Evolutionary conservation across 2,329 filamentous ascomycete species (phyloP), one percentile per base, ranked within the genome.

Genomic region (Berkeleyomyces basicola): DNA sequence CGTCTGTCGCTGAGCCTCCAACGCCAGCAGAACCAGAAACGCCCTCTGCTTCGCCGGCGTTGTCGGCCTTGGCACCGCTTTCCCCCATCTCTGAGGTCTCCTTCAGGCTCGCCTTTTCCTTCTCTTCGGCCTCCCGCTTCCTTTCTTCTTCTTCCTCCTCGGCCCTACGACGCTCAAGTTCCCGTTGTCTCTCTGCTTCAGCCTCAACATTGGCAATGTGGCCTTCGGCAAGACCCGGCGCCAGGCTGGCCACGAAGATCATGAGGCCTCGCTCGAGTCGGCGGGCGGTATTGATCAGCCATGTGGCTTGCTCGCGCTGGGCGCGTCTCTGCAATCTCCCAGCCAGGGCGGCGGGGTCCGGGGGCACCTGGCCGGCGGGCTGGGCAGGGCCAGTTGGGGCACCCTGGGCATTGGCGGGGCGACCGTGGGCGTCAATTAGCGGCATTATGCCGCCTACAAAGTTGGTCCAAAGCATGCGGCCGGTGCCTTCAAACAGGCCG

Each of bases 171-270:
- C 46, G 73, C 69, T 49, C 74, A 46, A 73, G 74, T 66, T 72
- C 72, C 36, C 76, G 72, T 65, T 75, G 71, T 47, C 73, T 69
- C 66, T 78, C 78, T 46, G 76, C 77, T 62, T 80, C 77, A 3
- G 77, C 79, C 67, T 82, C 80, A 2, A 82, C 70, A 53, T 80
- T 76, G 33, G 78, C 79, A 65, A 86, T 85, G 65, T 86, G 83
- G 58, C 82, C 74, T 71, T 86, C 83, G 0, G 82, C 82, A 33
- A 86, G 78, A 7, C 83, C 83, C 0, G 83, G 83, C 1, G 83
- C 81, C 65, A 86, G 78, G 69, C 83, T 86, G 23, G 83, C 83
- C 31, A 86, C 73, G 68, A 86, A 86, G 33, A 86, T 73, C 14
- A 86, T 76, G 0, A 80, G 76, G 16, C 82, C 79, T 66, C 83